phyloP scores from a whole-genome alignment of 306 rosid species.

The Lithocarpus polystachyus region DNA sequence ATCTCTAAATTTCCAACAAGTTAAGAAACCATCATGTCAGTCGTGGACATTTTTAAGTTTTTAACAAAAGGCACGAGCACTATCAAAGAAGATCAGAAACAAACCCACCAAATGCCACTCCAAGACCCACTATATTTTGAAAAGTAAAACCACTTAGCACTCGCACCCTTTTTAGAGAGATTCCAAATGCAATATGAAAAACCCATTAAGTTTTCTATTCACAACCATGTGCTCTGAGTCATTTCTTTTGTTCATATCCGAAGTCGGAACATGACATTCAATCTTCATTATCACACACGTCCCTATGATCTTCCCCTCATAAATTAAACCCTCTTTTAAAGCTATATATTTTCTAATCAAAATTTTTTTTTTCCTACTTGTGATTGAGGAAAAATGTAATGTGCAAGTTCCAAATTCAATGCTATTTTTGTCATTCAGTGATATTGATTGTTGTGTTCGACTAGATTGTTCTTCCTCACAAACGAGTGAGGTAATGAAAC shows the following conservation, averaged over 20 bases:
- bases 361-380: neutral
- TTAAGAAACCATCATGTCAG: no score
- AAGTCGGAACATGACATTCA: conserved; percentile 13
- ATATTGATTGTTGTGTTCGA: neutral
- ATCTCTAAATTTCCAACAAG: no score
- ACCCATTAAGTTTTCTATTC: neutral
- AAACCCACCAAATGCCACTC: neutral
- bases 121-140: neutral
- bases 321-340: neutral
- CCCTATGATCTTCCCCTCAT: neutral
- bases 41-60: no score
- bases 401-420: neutral
- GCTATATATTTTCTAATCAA: neutral
- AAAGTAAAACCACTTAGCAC: neutral
- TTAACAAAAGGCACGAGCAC: neutral
- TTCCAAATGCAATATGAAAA: neutral
- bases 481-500: neutral
- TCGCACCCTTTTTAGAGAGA: neutral
- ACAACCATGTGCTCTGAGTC: conserved; percentile 31
- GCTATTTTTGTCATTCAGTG: neutral
- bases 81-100: neutral
- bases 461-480: neutral
- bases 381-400: neutral
- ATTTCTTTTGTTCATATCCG: conserved; percentile 20
- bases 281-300: conserved; percentile 3